Evolutionary conservation across 2,329 filamentous ascomycete genomes (phyloP).

Genomic region (Cladosporium austrohemisphaericum): DNA sequence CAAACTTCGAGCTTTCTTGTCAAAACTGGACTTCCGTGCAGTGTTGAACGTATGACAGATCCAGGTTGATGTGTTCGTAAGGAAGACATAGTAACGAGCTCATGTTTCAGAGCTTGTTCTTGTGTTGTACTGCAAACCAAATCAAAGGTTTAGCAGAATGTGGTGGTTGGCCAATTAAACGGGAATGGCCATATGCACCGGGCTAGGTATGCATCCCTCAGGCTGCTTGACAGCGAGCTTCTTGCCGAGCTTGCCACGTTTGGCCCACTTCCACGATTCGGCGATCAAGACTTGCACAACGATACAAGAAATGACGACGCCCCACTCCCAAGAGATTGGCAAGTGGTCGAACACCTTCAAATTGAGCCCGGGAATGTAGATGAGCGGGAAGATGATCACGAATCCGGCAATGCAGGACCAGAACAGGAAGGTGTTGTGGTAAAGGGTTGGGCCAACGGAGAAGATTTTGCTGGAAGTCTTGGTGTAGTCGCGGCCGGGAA

Average conservation of each 20-base stretch:
- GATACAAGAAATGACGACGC: conserved; percentile 57
- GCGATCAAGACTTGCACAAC: conserved; percentile 59
- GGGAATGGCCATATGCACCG: neutral
- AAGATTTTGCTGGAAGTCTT: conserved; percentile 18
- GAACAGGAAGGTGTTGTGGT: conserved; percentile 35
- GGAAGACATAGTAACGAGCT: neutral
- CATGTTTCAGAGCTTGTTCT: neutral
- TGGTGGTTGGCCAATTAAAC: neutral
- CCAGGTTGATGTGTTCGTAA: neutral
- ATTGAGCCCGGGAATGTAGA: conserved; percentile 64
- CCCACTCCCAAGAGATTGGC: conserved; percentile 65
- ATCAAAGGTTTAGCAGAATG: neutral
- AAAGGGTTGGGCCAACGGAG: conserved; percentile 8
- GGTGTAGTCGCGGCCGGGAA: conserved; percentile 9
- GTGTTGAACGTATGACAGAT: conserved; percentile 4
- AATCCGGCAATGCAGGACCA: conserved; percentile 36
- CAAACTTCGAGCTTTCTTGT: neutral
- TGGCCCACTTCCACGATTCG: conserved; percentile 63
- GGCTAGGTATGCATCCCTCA: neutral
- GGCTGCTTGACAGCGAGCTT: conserved; percentile 9
- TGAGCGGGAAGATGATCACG: conserved; percentile 39
- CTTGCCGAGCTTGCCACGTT: conserved; percentile 40
- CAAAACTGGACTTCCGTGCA: neutral
- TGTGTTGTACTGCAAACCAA: neutral
- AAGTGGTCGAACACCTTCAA: conserved; percentile 60